Conservation (phyloP, 495 filamentous ascomycete genomes). For the Trichoderma reesei region DNA sequence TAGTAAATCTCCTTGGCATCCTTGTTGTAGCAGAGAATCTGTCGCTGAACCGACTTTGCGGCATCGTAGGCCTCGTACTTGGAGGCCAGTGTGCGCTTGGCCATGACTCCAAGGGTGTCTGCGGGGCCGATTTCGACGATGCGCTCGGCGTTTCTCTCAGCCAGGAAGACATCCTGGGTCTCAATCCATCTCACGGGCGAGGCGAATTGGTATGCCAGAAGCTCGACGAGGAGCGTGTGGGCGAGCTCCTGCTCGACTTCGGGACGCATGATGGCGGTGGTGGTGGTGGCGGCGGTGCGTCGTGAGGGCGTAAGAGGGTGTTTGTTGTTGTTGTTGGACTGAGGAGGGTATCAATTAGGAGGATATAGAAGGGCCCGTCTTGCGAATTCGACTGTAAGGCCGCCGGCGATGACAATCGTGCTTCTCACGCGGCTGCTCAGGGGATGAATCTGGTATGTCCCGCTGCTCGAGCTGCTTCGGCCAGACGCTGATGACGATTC, state of each 20-base stretch:
- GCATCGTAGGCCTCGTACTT: constrained; percentile 99
- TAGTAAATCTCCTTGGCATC: constrained; percentile 99
- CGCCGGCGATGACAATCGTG: neutral
- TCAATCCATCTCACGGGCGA: constrained; percentile 99
- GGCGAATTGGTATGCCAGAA: constrained; percentile 97
- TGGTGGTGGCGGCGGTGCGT: constrained; percentile 38
- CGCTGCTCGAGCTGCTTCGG: neutral
- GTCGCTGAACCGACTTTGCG: constrained; percentile 85
- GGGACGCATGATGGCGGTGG: constrained; percentile 69
- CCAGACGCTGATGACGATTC: neutral
- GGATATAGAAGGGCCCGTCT: neutral
- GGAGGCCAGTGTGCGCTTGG: constrained; percentile 85
- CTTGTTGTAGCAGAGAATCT: constrained; percentile 99
- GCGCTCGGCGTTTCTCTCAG: constrained; percentile 87
- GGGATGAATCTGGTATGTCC: neutral
- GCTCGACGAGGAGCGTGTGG: constrained; percentile 94
- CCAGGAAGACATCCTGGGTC: constrained; percentile 98
- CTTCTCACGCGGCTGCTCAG: neutral
- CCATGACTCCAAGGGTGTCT: constrained; percentile 98
- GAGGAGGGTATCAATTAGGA: neutral
- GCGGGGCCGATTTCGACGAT: constrained; percentile 97
- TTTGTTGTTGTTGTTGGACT: too few species aligned
- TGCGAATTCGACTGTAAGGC: neutral
- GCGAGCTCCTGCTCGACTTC: constrained; percentile 98
- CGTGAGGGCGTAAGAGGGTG: neutral